phyloP scores from a whole-genome alignment of 768 basidiomycete species.

The Trametopsis cervina region DNA sequence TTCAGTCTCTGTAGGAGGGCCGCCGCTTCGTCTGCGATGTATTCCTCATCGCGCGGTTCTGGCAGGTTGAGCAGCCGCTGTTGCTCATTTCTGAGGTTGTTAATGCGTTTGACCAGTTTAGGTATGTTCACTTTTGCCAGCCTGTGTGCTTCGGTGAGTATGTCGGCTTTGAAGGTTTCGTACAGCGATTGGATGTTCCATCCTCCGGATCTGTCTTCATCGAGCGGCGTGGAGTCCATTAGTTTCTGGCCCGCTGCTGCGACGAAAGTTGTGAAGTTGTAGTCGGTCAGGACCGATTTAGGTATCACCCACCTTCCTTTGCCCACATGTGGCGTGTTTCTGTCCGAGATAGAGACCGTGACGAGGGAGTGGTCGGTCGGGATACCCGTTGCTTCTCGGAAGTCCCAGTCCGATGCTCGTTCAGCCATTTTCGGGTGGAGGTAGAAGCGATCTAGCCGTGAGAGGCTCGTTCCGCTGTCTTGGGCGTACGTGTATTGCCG shows the following conservation, averaged over 20 bases:
- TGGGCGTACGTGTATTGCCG: constrained; percentile 5
- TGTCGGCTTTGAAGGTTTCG: background rate
- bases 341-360: background rate
- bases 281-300: background rate
- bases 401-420: background rate
- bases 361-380: background rate
- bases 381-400: background rate
- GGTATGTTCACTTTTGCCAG: background rate
- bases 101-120: background rate
- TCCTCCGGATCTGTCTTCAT: background rate
- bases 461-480: background rate
- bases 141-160: background rate
- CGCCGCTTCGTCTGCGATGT: background rate
- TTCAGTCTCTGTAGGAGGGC: background rate
- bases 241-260: background rate
- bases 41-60: background rate
- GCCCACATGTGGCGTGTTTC: background rate
- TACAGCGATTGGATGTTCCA: background rate
- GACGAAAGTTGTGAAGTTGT: background rate
- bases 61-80: background rate
- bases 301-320: background rate
- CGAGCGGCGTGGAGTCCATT: background rate
- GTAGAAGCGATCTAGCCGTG: background rate
- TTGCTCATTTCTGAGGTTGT: background rate
- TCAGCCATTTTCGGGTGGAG: background rate